phyloP scores from a whole-genome alignment of 106 monocot genomes.

The Dendrobium nobile region DNA sequence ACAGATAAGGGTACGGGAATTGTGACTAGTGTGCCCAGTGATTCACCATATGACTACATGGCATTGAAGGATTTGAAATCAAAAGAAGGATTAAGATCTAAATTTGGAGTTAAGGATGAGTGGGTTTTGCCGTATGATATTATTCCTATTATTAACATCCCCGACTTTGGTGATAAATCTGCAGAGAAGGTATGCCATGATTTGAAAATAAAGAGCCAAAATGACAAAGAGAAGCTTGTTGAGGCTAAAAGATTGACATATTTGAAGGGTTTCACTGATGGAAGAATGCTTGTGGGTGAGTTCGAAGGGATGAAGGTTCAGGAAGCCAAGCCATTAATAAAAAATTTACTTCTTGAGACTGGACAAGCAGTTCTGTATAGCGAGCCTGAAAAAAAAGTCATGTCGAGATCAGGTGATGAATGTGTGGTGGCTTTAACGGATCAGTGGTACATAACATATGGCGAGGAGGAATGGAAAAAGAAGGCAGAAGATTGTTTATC shows the following conservation, averaged over 20 bases:
- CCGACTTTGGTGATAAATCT: conserved; percentile 80
- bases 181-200: conserved; percentile 82
- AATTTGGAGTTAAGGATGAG: conserved; percentile 82
- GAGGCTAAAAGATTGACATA: conserved; percentile 90
- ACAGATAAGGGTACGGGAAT: conserved; percentile 96
- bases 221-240: conserved; percentile 89
- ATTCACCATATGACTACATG: conserved; percentile 84
- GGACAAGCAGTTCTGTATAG: conserved; percentile 74
- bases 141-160: conserved; percentile 81
- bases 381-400: conserved; percentile 88
- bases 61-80: conserved; percentile 80
- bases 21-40: conserved; percentile 92
- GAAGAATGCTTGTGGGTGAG: conserved; percentile 84
- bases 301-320: conserved; percentile 71
- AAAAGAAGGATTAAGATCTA: conserved; percentile 65
- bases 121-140: conserved; percentile 87
- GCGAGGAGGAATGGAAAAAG: conserved; percentile 76
- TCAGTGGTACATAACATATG: conserved; percentile 94
- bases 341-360: conserved; percentile 46
- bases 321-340: conserved; percentile 78
- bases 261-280: conserved; percentile 90
- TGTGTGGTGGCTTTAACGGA: conserved; percentile 91
- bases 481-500: conserved; percentile 58
- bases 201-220: conserved; percentile 88
- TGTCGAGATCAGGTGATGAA: conserved; percentile 90